These are phyloP conservation scores for Ophiostoma montium DNA, from an alignment of 2,329 filamentous ascomycete genomes.

Conservation along the genomic window DNA sequence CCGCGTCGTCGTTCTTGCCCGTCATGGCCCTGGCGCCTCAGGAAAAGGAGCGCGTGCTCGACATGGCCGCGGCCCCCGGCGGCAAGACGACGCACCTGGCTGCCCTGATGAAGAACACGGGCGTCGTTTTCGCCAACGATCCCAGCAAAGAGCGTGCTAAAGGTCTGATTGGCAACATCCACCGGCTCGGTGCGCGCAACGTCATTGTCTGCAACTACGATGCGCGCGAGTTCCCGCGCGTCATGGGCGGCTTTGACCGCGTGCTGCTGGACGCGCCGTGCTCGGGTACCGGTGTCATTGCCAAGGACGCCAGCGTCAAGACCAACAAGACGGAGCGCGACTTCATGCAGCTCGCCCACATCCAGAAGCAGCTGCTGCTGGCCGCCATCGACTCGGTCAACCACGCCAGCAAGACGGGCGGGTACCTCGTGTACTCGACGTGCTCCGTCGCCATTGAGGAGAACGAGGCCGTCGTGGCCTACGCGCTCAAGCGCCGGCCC, in stretches of 20 bases:
- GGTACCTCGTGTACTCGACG: slow-evolving; percentile 92
- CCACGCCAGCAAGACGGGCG: slow-evolving; percentile 88
- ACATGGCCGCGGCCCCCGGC: slow-evolving; percentile 89
- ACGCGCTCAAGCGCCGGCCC: slow-evolving; percentile 77
- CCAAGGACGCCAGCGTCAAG: slow-evolving; percentile 93
- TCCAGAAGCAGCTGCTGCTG: slow-evolving; percentile 87
- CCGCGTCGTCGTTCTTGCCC: slow-evolving; percentile 88
- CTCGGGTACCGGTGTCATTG: slow-evolving; percentile 92
- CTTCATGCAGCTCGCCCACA: slow-evolving; percentile 83
- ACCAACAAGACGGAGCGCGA: slow-evolving; percentile 96
- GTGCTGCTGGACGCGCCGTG: slow-evolving; percentile 91
- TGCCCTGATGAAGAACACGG: slow-evolving; percentile 96
- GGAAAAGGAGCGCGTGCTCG: slow-evolving; percentile 79
- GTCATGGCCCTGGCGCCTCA: slow-evolving; percentile 96
- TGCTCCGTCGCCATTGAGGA: slow-evolving; percentile 32
- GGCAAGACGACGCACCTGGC: slow-evolving; percentile 94
- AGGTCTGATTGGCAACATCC: slow-evolving; percentile 95
- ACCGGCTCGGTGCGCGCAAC: slow-evolving; percentile 86
- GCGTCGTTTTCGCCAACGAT: slow-evolving; percentile 92
- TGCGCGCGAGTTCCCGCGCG: slow-evolving; percentile 81
- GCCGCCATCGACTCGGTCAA: slow-evolving; percentile 91
- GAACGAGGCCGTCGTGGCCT: slow-evolving; percentile 85
- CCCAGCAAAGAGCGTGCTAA: slow-evolving; percentile 85
- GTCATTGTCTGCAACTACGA: slow-evolving; percentile 93
- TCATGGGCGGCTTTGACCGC: slow-evolving; percentile 91